Conservation (phyloP, 371 early-diverging fungal species). For the Apophysomyces trapeziformis region DNA sequence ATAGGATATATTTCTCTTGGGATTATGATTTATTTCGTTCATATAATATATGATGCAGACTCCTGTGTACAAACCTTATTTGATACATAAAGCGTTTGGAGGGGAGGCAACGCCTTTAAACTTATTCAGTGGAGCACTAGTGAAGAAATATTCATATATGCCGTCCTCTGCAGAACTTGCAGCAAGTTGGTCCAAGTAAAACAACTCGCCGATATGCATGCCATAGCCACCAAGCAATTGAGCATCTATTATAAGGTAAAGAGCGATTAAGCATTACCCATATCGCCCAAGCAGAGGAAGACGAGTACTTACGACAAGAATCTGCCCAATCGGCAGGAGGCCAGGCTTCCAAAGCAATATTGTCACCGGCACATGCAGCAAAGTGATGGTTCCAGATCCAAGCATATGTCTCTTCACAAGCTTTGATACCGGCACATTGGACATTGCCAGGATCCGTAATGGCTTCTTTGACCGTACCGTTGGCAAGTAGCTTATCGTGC, state of each 20-base stretch:
- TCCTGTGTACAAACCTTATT: slow-evolving; percentile 1
- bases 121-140: slow-evolving; percentile 26
- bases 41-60: too few species aligned
- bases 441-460: not conserved
- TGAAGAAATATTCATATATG: slow-evolving; percentile 20
- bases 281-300: not conserved
- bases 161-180: slow-evolving; percentile 15
- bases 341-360: slow-evolving; percentile 15
- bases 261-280: not conserved
- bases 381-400: slow-evolving; percentile 27
- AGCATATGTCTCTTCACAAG: slow-evolving; percentile 20
- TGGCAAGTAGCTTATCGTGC: slow-evolving; percentile 14
- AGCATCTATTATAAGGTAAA: slow-evolving; percentile 13
- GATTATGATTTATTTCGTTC: too few species aligned
- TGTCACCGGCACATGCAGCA: slow-evolving; percentile 20
- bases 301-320: slow-evolving; percentile 24
- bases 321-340: slow-evolving; percentile 22
- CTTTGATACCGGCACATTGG: slow-evolving; percentile 36
- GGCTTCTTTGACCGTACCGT: not conserved
- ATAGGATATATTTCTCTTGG: too few species aligned
- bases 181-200: slow-evolving; percentile 19
- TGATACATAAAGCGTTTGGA: slow-evolving; percentile 25
- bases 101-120: slow-evolving; percentile 22
- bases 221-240: slow-evolving; percentile 23
- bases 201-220: slow-evolving; percentile 24